Base-by-base conservation (phyloP, 1,284 basidiomycete species). In the Mixia osmundae region DNA sequence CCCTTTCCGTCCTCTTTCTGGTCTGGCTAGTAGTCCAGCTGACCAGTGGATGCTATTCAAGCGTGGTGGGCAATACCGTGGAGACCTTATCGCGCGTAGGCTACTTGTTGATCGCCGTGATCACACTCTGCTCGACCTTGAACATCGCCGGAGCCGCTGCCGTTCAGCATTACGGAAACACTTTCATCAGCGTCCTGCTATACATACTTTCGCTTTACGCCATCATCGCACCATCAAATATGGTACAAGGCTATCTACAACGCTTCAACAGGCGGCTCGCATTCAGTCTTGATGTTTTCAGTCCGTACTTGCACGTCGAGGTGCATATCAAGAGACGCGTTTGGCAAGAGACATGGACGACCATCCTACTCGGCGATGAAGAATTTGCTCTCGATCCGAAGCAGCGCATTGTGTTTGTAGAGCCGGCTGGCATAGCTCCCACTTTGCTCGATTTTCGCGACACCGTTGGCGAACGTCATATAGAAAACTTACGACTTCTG, bases 241-340 rank as follows among this genome's bases (percentile, higher is more conserved):
- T 40, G 18, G 47, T 38, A n/a, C 47, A 49, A 21, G 40, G 49
- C 10, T 21, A 44, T 16, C 41, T 52, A 33, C 46, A 52, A 71
- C 69, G 63, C 27, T 49, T 69, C 23, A 64, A 69, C 15, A 61
- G 63, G 23, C 64, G 76, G 16, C 62, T 79, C 27, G 76, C 79
- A 54, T 78, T 77, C 53, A 74, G 74, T 52, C 67, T 78, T 44
- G 75, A 78, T 52, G 64, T 78, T 35, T 78, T 78, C 50, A 76
- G 73, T n/a, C 72, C 74, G 20, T 59, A 65, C 64, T 54, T 79
- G 40, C 69, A 78, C 52, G 54, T 72, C 29, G 65, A 68, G 1
- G 54, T 66, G 11, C 76, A 82, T 49, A 62, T 68, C 25, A 68
- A 63, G 42, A 65, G 75, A 9, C 65, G 77, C 4, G 72, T 80